Evolutionary conservation across 225 moss, liverwort and hornwort species (phyloP).

Genomic region (Ulota crispa): DNA sequence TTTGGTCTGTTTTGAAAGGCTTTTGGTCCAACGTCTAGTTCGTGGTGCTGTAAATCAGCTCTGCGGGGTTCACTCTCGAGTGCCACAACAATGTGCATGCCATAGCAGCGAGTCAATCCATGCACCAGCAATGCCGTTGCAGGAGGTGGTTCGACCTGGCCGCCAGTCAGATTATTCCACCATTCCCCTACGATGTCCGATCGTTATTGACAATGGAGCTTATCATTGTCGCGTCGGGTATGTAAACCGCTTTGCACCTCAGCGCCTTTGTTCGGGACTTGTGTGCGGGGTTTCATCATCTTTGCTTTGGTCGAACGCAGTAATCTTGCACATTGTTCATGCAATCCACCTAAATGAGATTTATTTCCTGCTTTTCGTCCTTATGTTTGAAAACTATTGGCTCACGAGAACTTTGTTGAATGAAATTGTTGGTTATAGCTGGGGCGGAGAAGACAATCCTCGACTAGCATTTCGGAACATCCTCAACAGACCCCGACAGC

Average conservation of each 20-base stretch:
- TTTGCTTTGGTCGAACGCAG: not conserved
- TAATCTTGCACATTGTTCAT: not conserved
- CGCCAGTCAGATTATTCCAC: conserved; percentile 68
- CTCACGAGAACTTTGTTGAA: not conserved
- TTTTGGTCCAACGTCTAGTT: not conserved
- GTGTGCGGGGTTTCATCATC: not conserved
- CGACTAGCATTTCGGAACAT: conserved; percentile 87
- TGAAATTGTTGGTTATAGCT: conserved; percentile 47
- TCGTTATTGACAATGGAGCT: conserved; percentile 90
- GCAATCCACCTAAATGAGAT: not conserved
- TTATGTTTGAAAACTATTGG: not conserved
- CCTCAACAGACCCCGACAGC: conserved; percentile 84
- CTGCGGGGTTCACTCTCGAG: not conserved
- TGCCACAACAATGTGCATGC: not conserved
- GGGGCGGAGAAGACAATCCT: conserved; percentile 82
- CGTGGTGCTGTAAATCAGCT: not conserved
- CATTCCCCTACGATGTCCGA: conserved; percentile 50
- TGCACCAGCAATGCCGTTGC: conserved; percentile 37
- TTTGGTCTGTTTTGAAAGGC: not conserved
- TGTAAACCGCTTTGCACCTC: not conserved
- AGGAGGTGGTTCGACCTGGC: conserved; percentile 44
- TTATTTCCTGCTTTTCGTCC: not conserved
- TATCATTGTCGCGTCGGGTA: conserved; percentile 93
- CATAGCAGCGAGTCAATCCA: conserved; percentile 1
- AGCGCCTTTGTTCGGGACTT: not conserved